Evolutionary conservation across 2,329 filamentous ascomycete genomes (phyloP).

Genomic region (Pseudohalonectria lignicola): DNA sequence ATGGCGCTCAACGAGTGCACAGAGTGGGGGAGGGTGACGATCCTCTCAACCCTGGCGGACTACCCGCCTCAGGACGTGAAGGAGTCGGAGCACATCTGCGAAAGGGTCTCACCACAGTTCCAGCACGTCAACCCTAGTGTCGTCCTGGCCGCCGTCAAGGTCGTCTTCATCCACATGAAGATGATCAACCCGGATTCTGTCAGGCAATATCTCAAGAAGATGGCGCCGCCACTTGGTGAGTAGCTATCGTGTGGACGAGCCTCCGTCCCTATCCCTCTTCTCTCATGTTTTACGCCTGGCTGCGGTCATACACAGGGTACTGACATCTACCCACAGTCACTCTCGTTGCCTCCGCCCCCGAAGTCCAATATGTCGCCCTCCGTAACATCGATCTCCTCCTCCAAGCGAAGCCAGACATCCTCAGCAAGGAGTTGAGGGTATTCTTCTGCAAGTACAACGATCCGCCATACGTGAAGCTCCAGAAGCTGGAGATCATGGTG

Average conservation of each 20-base stretch:
- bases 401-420: slow-evolving; percentile 90
- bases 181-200: slow-evolving; percentile 66
- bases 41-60: slow-evolving; percentile 78
- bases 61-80: slow-evolving; percentile 83
- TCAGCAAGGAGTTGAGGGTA: slow-evolving; percentile 93
- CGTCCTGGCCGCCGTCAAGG: slow-evolving; percentile 93
- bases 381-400: slow-evolving; percentile 92
- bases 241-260: slow-evolving; percentile 3
- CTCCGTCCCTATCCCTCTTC: neutral
- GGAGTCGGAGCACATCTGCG: slow-evolving; percentile 96
- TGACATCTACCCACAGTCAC: no score
- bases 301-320: no score
- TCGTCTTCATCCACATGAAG: slow-evolving; percentile 94
- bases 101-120: slow-evolving; percentile 91
- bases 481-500: slow-evolving; percentile 98
- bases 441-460: slow-evolving; percentile 99
- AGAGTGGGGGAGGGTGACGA: slow-evolving; percentile 94
- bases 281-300: neutral
- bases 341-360: slow-evolving; percentile 85
- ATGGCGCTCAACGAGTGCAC: slow-evolving; percentile 97
- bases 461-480: slow-evolving; percentile 91
- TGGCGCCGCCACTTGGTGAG: slow-evolving; percentile 87
- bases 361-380: slow-evolving; percentile 95
- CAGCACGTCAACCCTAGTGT: slow-evolving; percentile 98
- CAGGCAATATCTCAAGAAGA: slow-evolving; percentile 89